Evolutionary conservation across 495 filamentous ascomycete species (phyloP).

Genomic region (Aspergillus wentii): DNA sequence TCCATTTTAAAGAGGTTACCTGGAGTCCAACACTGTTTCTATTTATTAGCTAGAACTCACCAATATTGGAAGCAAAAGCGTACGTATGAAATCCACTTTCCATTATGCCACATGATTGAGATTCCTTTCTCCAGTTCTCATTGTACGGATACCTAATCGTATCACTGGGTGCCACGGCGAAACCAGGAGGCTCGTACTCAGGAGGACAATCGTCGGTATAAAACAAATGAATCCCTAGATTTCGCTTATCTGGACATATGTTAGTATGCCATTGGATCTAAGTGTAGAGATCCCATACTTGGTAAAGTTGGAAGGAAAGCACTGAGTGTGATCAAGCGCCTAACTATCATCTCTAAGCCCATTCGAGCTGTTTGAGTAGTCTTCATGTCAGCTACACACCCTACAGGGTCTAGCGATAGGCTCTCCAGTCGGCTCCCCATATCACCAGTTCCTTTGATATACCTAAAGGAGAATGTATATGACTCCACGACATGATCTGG

Average conservation of each 20-base stretch:
- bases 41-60: constrained; percentile 6
- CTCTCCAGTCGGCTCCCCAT: constrained; percentile 22
- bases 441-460: constrained; percentile 15
- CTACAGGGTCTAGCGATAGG: constrained; percentile 26
- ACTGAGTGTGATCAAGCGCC: constrained; percentile 30
- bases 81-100: constrained; percentile 33
- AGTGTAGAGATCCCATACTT: constrained; percentile 18
- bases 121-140: constrained; percentile 30
- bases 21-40: constrained; percentile 25
- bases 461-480: constrained; percentile 50
- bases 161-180: constrained; percentile 20
- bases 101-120: constrained; percentile 21
- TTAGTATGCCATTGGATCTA: neutral
- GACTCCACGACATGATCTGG: constrained; percentile 39
- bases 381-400: constrained; percentile 26
- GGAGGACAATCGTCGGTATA: constrained; percentile 37
- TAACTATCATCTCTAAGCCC: constrained; percentile 34
- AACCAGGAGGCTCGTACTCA: constrained; percentile 38
- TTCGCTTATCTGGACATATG: constrained; percentile 25
- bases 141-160: constrained; percentile 29
- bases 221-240: constrained; percentile 39
- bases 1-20: constrained; percentile 28
- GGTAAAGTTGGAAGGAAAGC: constrained; percentile 38
- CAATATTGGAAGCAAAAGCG: neutral
- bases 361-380: constrained; percentile 28